Conservation (phyloP, 2,329 filamentous ascomycete genomes). For the Lasiodiplodia sp. region DNA sequence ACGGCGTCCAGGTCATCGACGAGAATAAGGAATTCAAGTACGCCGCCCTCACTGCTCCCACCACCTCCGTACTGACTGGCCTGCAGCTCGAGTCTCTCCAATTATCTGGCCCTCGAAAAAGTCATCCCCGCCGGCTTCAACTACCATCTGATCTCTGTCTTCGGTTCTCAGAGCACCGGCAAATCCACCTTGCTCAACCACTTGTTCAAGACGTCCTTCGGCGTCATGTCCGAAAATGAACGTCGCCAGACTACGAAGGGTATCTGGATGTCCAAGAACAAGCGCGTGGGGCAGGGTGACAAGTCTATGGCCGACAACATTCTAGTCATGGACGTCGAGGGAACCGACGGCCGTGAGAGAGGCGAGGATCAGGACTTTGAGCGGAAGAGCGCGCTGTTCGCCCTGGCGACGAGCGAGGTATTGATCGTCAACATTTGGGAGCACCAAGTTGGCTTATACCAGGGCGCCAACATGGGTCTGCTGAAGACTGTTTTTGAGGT, state of each 20-base stretch:
- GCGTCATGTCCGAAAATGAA: constrained; percentile 95
- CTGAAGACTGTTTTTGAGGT: constrained; percentile 99
- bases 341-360: constrained; percentile 92
- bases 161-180: constrained; percentile 97
- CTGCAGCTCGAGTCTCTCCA: constrained; percentile 74
- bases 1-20: constrained; percentile 97
- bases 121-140: constrained; percentile 94
- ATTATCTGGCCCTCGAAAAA: constrained; percentile 80
- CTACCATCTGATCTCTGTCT: constrained; percentile 98
- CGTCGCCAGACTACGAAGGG: constrained; percentile 97
- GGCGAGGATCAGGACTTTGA: constrained; percentile 99
- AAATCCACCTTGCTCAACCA: constrained; percentile 97
- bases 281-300: constrained; percentile 61
- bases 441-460: constrained; percentile 96
- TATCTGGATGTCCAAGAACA: constrained; percentile 99
- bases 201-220: constrained; percentile 94
- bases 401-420: constrained; percentile 95
- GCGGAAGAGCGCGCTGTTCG: constrained; percentile 96
- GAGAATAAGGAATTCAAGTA: constrained; percentile 98
- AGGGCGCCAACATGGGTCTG: constrained; percentile 98
- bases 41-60: constrained; percentile 41
- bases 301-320: constrained; percentile 92
- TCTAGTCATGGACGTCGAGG: constrained; percentile 98
- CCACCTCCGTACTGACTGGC: constrained; percentile 36
- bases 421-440: constrained; percentile 99